Conservation (phyloP, 1,284 basidiomycete species). For the Malassezia equina region DNA sequence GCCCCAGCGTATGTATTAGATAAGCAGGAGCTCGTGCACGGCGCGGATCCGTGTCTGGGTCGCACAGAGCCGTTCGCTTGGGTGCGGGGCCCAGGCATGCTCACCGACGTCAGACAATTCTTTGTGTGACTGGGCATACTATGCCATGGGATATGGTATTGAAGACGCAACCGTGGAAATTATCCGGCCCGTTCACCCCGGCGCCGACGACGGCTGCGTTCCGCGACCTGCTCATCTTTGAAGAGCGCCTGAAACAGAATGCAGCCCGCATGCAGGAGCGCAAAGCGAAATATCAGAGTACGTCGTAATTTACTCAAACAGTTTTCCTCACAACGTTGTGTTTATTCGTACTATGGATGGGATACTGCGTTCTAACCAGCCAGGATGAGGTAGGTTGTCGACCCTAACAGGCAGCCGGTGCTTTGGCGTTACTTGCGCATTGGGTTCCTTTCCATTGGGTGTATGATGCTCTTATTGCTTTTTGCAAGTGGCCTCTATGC, state of each 20-base stretch:
- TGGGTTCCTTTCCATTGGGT: conserved; percentile 33
- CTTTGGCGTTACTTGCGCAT: conserved; percentile 32
- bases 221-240: conserved; percentile 80
- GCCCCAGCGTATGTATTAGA: neutral
- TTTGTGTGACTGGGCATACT: neutral
- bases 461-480: conserved; percentile 79
- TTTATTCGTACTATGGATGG: neutral
- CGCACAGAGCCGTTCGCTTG: neutral
- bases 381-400: neutral
- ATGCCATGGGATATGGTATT: neutral
- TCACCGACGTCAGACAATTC: neutral
- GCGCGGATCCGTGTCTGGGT: neutral
- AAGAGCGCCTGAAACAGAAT: conserved; percentile 89
- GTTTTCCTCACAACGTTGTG: conserved; percentile 10
- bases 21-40: neutral
- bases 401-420: conserved; percentile 3
- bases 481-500: conserved; percentile 93
- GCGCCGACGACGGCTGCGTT: conserved; percentile 49
- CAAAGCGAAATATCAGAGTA: conserved; percentile 77
- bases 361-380: neutral
- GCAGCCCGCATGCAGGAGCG: conserved; percentile 68
- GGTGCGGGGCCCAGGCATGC: neutral
- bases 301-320: conserved; percentile 44
- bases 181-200: neutral
- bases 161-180: neutral